phyloP scores from a whole-genome alignment of 495 filamentous ascomycete species.

The Penicillium macrosclerotiorum region DNA sequence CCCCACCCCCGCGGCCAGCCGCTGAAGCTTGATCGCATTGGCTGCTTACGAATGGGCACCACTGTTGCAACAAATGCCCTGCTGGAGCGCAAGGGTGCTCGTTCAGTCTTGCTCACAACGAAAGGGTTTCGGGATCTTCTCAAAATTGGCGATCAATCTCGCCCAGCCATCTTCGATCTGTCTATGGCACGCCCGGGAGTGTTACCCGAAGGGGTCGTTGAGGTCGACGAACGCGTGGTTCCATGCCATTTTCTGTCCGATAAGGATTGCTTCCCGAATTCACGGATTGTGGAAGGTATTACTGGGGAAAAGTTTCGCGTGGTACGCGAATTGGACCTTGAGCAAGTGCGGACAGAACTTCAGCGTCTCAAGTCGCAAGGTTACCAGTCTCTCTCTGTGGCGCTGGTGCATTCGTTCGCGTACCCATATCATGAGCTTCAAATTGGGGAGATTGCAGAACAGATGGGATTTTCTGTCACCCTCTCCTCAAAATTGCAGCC shows the following conservation, averaged over 20 bases:
- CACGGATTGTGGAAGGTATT: conserved; percentile 43
- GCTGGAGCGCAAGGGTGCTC: conserved; percentile 90
- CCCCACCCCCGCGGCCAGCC: conserved; percentile 78
- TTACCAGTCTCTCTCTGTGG: conserved; percentile 52
- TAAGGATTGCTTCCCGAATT: conserved; percentile 55
- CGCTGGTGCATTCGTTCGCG: conserved; percentile 53
- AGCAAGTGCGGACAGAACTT: conserved; percentile 40
- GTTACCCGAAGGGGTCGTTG: conserved; percentile 71
- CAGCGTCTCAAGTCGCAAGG: conserved; percentile 43
- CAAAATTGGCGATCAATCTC: conserved; percentile 80
- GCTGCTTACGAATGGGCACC: conserved; percentile 85
- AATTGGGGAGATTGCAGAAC: conserved; percentile 47
- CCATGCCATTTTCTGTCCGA: conserved; percentile 51
- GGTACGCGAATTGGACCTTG: conserved; percentile 39
- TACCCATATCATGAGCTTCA: conserved; percentile 53
- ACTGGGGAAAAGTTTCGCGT: conserved; percentile 53
- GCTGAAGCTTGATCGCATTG: conserved; percentile 78
- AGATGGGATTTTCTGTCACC: conserved; percentile 57
- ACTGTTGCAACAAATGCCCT: conserved; percentile 91
- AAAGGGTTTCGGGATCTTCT: conserved; percentile 92
- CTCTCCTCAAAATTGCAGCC: conserved; percentile 67
- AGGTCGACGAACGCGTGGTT: conserved; percentile 73
- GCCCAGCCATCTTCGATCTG: conserved; percentile 81
- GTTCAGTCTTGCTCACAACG: conserved; percentile 86
- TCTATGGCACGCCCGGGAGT: conserved; percentile 78